Evolutionary conservation across 805 yeast species (phyloP), one percentile per base, ranked within the genome.

Genomic region (Metschnikowia sp.): DNA sequence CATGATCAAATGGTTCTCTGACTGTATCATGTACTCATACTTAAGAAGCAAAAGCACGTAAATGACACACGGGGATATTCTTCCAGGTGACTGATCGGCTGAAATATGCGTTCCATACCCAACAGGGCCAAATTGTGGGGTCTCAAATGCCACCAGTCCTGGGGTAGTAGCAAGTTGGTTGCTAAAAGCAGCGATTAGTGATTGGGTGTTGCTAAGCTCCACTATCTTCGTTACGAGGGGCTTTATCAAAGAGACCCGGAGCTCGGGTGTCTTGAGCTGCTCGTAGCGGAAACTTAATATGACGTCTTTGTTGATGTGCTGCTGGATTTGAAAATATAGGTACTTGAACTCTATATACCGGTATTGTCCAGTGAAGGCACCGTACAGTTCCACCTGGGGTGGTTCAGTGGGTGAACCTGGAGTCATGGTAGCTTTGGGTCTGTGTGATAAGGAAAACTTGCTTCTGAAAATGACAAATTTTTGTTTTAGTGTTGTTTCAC

Each of bases 221-320:
- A 76, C 57, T 30, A 74, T 66, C 43, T 61, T 65, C 22, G 65
- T 62, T 6, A 73, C 68, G 31, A 79, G 58, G 2, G 84, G 84
- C 55, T 73, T 70, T 34, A 79, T 68, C 22, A 78, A 57, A 2
- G 76, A 63, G 12, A 76, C 52, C 43, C 77, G 69, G 13, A 76
- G 69, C 58, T 78, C 82, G 2, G 83, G 82, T 3, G 78, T 62
- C 45, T 72, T 70, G 45, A 78, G 58, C 58, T 78, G 82, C 49
- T 78, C 81, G 50, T 76, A 75, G 48, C 73, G 76, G 52, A 79
- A 63, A 45, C 76, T 68, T 28, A 76, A 58, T 36, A 65, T 72
- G 13, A 79, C 76, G 40, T 68, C 61, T 32, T 63, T 66, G 50
- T 68, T 70, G 13, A 79, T 59, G 10, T 73, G 61, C 40, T 69